Evolutionary conservation across 2,329 filamentous ascomycete genomes (phyloP), one percentile per base, ranked within the genome.

Genomic region (Fusarium dimerum): DNA sequence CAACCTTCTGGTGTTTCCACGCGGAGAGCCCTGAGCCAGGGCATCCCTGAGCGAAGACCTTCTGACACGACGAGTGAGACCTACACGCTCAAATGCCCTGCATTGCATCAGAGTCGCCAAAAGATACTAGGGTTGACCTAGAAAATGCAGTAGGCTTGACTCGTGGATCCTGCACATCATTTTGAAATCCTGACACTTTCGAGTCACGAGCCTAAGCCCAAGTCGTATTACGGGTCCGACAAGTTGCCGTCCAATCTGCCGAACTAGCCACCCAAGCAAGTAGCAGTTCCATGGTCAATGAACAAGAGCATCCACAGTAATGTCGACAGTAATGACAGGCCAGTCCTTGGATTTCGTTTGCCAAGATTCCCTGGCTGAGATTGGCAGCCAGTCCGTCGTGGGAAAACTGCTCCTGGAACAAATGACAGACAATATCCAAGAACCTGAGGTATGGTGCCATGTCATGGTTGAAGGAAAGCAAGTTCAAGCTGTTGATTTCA

Each of bases 101-200:
- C 20, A 26, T 26, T 26, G 20, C 20, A 26, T 26, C 20, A 26
- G 20, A 26, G 20, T 26, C 20, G 49, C 26, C 44, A 46, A 43
- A 52, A 49, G 39, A 55, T 47, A 56, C 47, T 45, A 52, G 58
- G 60, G 56, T 52, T 48, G 38, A 48, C 51, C 51, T 58, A 50
- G 55, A 47, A 46, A 45, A 26, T 26, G 20, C 20, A 5, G 20
- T 43, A 68, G 59, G 64, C 67, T 70, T 70, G 68, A 70, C 68
- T 70, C 68, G 64, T 66, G 66, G 66, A 63, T 68, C 57, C 66
- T 69, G 67, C 65, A 68, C 63, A 70, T 62, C 67, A 70, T 68
- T 59, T 62, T 57, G 47, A 38, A 45, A 66, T 54, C 58, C 55
- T 34, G 51, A 55, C 52, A 45, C 51, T 45, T 51, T 62, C 54